These are phyloP conservation scores for Barnettozyma sp. DNA, from an alignment of 805 yeast genomes.

Conservation along the genomic window DNA sequence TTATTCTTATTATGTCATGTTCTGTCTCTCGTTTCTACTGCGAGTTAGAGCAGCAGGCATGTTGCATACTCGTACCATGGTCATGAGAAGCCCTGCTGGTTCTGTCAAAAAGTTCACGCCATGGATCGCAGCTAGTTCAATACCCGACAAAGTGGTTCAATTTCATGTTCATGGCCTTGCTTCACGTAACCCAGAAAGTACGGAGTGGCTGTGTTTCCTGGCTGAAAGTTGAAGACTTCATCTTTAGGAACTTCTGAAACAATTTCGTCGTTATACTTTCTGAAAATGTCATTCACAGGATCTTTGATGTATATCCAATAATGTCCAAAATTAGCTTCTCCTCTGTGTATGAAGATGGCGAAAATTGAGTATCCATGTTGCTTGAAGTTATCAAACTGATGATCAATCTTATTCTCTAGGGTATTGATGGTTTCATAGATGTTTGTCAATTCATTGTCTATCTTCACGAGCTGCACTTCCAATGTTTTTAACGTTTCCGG, in stretches of 20 bases:
- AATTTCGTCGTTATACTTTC: slow-evolving; percentile 92
- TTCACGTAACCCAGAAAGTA: slow-evolving; percentile 82
- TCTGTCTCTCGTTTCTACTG: no score
- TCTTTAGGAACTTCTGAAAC: slow-evolving; percentile 70
- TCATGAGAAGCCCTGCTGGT: no score
- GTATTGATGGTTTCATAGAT: slow-evolving; percentile 36
- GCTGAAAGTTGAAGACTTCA: slow-evolving; percentile 60
- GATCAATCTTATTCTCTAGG: slow-evolving; percentile 43
- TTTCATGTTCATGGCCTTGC: slow-evolving; percentile 47
- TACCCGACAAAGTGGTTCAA: slow-evolving; percentile 59
- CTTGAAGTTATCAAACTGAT: slow-evolving; percentile 56
- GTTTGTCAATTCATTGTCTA: slow-evolving; percentile 39
- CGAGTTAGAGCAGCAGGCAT: no score
- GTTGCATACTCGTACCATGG: no score
- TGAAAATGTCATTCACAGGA: slow-evolving; percentile 54
- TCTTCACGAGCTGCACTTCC: slow-evolving; percentile 36
- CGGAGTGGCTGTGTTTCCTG: slow-evolving; percentile 85
- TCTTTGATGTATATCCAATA: slow-evolving; percentile 94
- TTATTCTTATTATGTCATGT: no score
- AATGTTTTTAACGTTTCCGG: slow-evolving; percentile 43
- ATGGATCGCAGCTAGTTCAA: slow-evolving; percentile 2
- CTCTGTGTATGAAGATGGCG: slow-evolving; percentile 91
- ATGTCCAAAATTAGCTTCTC: slow-evolving; percentile 94
- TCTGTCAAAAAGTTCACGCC: no score
- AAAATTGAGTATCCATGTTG: slow-evolving; percentile 73